Conservation (phyloP, 805 yeast genomes). For the Hanseniaspora taiwanica region DNA sequence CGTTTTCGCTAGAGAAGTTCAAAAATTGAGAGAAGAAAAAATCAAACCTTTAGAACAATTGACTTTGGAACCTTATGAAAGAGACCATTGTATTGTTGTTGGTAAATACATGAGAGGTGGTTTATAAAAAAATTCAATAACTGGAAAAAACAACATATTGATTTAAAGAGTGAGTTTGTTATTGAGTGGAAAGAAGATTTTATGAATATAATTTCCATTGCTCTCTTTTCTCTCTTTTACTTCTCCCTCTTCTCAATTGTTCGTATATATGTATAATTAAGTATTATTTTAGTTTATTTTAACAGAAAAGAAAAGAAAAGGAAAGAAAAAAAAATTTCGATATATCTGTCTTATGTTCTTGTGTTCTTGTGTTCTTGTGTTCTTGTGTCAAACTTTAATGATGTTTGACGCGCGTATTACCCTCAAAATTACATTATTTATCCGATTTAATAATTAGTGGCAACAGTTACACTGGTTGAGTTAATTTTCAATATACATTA, state of each 20-base stretch:
- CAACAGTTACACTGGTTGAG: no score
- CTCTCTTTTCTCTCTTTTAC: no score
- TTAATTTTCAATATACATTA: no score
- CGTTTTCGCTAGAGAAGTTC: constrained; percentile 98
- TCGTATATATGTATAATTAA: neutral
- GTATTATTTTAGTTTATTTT: constrained; percentile 1
- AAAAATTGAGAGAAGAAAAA: constrained; percentile 96
- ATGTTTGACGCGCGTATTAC: no score
- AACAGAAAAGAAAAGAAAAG: neutral
- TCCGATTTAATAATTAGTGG: no score
- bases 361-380: no score
- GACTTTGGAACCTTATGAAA: constrained; percentile 98
- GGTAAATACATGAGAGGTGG: constrained; percentile 95
- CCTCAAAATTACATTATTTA: no score
- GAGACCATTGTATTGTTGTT: constrained; percentile 98
- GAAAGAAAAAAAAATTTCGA: no score
- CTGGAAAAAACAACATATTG: neutral
- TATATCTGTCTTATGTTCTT: no score
- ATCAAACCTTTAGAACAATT: constrained; percentile 97
- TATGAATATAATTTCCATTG: neutral
- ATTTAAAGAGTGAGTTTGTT: neutral
- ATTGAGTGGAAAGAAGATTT: neutral
- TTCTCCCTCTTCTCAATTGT: no score
- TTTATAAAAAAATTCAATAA: constrained; percentile 17
- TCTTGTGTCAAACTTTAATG: no score